phyloP scores from a whole-genome alignment of 352 stramenopile species.

The Plasmopara halstedii region DNA sequence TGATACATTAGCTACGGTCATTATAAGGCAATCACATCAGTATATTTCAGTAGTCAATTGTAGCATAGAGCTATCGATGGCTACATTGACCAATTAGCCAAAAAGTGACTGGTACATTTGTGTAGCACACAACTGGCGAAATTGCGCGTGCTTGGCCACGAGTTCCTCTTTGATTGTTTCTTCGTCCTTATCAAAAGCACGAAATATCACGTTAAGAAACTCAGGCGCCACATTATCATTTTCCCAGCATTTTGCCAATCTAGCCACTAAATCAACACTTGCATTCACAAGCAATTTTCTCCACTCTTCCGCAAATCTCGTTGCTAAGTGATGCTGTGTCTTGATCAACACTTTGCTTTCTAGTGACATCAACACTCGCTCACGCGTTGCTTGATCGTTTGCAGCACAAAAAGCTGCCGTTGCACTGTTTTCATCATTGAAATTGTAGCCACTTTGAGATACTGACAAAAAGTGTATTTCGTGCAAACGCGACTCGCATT shows the following conservation, averaged over 20 bases:
- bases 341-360: conserved; percentile 2
- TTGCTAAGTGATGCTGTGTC: conserved; percentile 17
- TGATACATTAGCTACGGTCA: not conserved
- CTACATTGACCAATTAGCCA: conserved; percentile 6
- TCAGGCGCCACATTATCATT: conserved; percentile 9
- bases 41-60: too few relatives aligned
- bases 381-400: conserved; percentile 17
- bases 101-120: conserved; percentile 22
- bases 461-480: conserved; percentile 6
- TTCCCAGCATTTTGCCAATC: conserved; percentile 43
- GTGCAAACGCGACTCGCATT: conserved; percentile 24
- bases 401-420: conserved; percentile 8
- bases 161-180: conserved; percentile 27
- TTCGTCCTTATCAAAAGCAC: conserved; percentile 25
- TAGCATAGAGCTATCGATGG: too few relatives aligned
- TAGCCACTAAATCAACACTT: conserved; percentile 30
- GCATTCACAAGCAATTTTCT: conserved; percentile 23
- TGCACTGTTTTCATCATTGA: conserved; percentile 6
- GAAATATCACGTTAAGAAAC: conserved; percentile 27
- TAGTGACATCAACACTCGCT: conserved; percentile 28
- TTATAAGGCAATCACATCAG: not conserved
- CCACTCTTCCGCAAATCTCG: conserved; percentile 18
- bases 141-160: conserved; percentile 32
- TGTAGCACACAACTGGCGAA: conserved; percentile 18
- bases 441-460: not conserved